Conservation (phyloP, 202 grass and related monocot species). For the Saccharum hybrid region DNA sequence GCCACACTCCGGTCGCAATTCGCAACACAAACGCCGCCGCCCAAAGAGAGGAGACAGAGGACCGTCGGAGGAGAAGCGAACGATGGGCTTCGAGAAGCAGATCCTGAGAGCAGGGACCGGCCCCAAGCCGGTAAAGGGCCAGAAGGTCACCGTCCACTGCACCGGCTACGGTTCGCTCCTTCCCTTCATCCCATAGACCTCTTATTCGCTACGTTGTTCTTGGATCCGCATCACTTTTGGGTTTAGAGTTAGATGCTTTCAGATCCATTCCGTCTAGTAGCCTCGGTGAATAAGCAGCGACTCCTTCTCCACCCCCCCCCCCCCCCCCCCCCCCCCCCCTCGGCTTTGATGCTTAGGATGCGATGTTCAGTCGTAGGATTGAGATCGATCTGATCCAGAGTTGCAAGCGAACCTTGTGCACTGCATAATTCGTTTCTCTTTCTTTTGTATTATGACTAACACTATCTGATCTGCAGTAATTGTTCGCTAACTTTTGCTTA, state of each 20-base stretch:
- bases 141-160: conserved; percentile 97
- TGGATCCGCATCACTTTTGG: conserved; percentile 35
- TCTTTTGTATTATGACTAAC: background rate
- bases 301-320: too few relatives aligned
- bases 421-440: background rate
- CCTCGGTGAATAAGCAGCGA: background rate
- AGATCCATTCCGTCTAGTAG: conserved; percentile 13
- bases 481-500: background rate
- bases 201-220: background rate
- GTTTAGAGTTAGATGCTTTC: conserved; percentile 13
- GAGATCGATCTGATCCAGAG: background rate
- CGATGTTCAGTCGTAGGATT: background rate
- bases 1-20: background rate
- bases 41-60: background rate
- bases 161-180: conserved; percentile 76
- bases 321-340: too few relatives aligned
- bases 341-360: background rate
- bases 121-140: conserved; percentile 78
- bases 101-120: conserved; percentile 70
- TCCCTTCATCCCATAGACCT: conserved; percentile 1
- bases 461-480: background rate
- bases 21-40: conserved; percentile 27
- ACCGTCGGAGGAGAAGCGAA: background rate
- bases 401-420: background rate
- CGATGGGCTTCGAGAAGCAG: conserved; percentile 88